These are phyloP conservation scores for Chondrus crispus DNA, from an alignment of 23 red algal genomes.

Conservation along the genomic window DNA sequence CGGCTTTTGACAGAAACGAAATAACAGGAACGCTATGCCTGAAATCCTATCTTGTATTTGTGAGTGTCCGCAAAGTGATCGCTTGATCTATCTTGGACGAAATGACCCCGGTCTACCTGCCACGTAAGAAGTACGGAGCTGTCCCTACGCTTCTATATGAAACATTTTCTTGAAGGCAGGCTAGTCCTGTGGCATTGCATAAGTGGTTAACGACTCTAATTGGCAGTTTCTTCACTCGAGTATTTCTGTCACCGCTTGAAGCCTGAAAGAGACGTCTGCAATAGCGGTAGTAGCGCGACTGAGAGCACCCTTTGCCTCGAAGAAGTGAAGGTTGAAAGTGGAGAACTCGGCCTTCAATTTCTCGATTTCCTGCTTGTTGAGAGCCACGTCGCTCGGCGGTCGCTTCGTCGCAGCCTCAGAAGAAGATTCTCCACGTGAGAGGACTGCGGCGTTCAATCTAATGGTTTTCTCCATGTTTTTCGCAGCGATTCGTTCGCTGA, in stretches of 20 bases:
- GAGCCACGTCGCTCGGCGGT: background rate
- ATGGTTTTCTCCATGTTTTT: conserved; percentile 40
- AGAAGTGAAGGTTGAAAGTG: conserved; percentile 36
- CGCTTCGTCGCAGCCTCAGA: background rate
- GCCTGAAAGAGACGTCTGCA: conserved; percentile 49
- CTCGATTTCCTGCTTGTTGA: conserved; percentile 35
- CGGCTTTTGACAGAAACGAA: no score
- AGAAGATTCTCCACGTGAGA: background rate
- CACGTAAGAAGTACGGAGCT: no score
- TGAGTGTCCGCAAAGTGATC: no score
- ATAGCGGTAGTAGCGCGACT: conserved; percentile 30
- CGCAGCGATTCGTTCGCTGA: conserved; percentile 43
- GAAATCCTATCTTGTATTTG: no score
- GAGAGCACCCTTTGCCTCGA: conserved; percentile 41
- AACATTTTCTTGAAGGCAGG: no score
- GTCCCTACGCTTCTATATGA: no score
- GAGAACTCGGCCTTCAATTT: conserved; percentile 36
- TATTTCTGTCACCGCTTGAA: conserved; percentile 52
- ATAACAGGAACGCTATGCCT: no score
- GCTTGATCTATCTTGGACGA: no score
- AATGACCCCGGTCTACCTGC: no score
- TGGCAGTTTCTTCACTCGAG: conserved; percentile 41
- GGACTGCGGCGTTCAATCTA: conserved; percentile 23
- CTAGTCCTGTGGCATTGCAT: no score
- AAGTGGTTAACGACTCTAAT: no score